These are phyloP conservation scores for Sphagnum fallax DNA, from an alignment of 228 moss, liverwort and hornwort species.

Conservation along the genomic window DNA sequence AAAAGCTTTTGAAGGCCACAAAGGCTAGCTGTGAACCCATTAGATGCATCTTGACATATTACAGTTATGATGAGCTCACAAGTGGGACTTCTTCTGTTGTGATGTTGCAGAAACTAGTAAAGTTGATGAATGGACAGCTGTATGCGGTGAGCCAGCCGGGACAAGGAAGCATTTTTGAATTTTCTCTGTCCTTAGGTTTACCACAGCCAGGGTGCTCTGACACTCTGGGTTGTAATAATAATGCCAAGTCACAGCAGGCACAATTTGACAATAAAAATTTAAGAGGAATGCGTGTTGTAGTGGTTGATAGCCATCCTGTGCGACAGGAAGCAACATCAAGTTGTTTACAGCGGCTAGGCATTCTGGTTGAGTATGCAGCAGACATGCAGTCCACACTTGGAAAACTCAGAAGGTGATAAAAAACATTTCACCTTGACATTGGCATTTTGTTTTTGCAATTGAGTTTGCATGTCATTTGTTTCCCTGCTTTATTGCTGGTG, in stretches of 20 bases:
- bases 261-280: constrained; percentile 15
- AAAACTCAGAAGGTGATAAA: constrained; percentile 19
- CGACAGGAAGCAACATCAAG: constrained; percentile 44
- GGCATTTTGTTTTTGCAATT: too few relatives aligned
- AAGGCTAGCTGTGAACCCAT: background rate
- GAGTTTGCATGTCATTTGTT: too few relatives aligned
- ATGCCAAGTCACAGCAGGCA: background rate
- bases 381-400: constrained; percentile 14
- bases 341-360: constrained; percentile 34
- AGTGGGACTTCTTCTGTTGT: background rate
- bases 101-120: constrained; percentile 33
- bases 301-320: constrained; percentile 33
- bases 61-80: background rate
- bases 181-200: constrained; percentile 24
- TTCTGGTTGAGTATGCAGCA: constrained; percentile 22
- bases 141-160: constrained; percentile 33
- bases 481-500: background rate
- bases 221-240: constrained; percentile 8
- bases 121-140: constrained; percentile 35
- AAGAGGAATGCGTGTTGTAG: constrained; percentile 22
- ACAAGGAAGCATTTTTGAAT: constrained; percentile 46
- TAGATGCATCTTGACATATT: background rate
- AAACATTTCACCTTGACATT: too few relatives aligned
- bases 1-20: background rate
- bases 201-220: constrained; percentile 6